These are phyloP conservation scores for Akanthomyces uredinophilus DNA, from an alignment of 2,329 filamentous ascomycete genomes.

Conservation along the genomic window DNA sequence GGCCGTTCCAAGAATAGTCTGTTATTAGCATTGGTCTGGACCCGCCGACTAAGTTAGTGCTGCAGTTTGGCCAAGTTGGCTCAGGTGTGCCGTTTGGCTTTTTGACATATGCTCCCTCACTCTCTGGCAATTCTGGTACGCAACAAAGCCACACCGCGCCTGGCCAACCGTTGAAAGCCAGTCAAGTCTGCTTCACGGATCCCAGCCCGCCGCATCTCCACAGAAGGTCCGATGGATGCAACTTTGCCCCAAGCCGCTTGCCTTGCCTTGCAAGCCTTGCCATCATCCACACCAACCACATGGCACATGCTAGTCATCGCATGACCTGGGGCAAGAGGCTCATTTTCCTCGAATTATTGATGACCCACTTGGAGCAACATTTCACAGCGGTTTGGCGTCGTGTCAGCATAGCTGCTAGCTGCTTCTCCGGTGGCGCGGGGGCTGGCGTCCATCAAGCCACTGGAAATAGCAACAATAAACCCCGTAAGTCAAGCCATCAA, in stretches of 20 bases:
- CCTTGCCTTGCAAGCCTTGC: neutral
- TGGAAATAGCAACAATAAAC: constrained; percentile 9
- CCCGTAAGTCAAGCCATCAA: neutral
- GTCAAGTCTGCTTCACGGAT: neutral
- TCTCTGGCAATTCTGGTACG: neutral
- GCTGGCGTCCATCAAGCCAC: constrained; percentile 8
- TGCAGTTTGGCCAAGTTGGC: neutral
- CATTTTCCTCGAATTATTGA: neutral
- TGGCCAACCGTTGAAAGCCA: constrained; percentile 17
- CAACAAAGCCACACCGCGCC: constrained; percentile 4
- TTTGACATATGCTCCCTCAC: neutral
- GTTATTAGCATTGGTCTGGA: neutral
- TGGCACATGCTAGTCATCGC: neutral
- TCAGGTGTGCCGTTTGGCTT: neutral
- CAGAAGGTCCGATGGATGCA: constrained; percentile 14
- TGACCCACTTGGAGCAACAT: neutral
- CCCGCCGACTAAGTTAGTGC: constrained; percentile 3
- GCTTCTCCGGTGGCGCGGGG: neutral
- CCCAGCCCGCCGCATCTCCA: constrained; percentile 5
- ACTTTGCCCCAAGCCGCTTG: neutral
- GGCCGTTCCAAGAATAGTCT: neutral
- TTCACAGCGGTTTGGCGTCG: neutral
- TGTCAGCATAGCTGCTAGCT: neutral
- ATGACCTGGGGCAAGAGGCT: neutral
- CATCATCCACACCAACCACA: neutral